Evolutionary conservation across 257 asterid genomes (phyloP), one percentile per base, ranked within the genome.

Genomic region (Salvia splendens): DNA sequence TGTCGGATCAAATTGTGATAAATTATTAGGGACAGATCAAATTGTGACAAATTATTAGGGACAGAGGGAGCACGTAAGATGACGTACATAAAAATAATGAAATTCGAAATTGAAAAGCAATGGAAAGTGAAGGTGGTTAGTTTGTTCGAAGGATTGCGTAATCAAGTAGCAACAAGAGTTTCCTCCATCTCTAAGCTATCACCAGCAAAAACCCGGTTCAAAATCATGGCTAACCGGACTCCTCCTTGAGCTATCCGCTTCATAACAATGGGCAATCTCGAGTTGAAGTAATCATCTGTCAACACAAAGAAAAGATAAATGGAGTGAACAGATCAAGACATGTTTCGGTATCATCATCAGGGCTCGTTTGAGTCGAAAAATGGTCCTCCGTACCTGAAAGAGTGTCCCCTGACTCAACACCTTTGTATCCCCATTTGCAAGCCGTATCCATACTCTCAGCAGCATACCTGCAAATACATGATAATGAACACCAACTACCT

Each of bases 161-260:
- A 38, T 56, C 53, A 78, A 64, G 84, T 79, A 24, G 88, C 78
- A 24, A 76, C 54, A 17, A 58, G 1, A 8, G 75, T 56, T 55
- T 78, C 85, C 53, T 71, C 78, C 2, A 12, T 24, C 9, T 53
- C 38, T 56, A 72, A 54, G 43, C 36, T 52, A 38, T 68, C 67
- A n/a, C 87, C 70, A 16, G 83, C 87, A 9, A 92, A 78, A 43
- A 85, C 80, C 54, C 78, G 74, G 53, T 87, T 92, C 73, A 89
- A 68, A 72, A 89, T 78, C 96, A 85, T 90, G 68, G 95, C 96
- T 67, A 92, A 71, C 41, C 98, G 87, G 4, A 87, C 96, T 48
- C 96, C 98, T 12, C 97, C 98, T 58, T 92, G 98, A 61, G 97
- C 98, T 74, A 92, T 75, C 67, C 98, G 80, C 72, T 86, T 89